Conservation (phyloP, 345 rosid genomes). For the Stellera chamaejasme region DNA sequence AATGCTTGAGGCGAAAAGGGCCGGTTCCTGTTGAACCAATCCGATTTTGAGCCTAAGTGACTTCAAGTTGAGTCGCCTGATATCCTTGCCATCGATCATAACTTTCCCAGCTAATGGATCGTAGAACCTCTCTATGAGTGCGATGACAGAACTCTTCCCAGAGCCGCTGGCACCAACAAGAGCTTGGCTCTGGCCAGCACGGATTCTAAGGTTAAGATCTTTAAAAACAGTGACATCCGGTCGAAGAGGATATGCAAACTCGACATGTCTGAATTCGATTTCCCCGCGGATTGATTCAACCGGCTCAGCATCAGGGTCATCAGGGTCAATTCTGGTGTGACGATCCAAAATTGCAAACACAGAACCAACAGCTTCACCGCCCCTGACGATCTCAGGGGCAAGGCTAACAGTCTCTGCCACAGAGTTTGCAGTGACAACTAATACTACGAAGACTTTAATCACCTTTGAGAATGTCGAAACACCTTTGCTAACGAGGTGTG, state of each 20-base stretch:
- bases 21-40: conserved; percentile 97
- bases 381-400: conserved; percentile 97
- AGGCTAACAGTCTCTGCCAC: conserved; percentile 99
- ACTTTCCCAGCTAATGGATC: conserved; percentile 84
- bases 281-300: conserved; percentile 86
- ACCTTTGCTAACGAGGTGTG: conserved; percentile 83
- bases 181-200: conserved; percentile 97
- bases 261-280: conserved; percentile 91
- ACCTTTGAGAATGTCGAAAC: conserved; percentile 93
- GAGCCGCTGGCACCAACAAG: conserved; percentile 98
- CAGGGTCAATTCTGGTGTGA: conserved; percentile 76
- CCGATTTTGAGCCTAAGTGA: conserved; percentile 88
- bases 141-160: conserved; percentile 93
- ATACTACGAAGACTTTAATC: conserved; percentile 92
- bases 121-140: conserved; percentile 86
- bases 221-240: conserved; percentile 78
- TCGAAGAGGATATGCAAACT: conserved; percentile 87
- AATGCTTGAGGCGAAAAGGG: conserved; percentile 84
- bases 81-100: conserved; percentile 94
- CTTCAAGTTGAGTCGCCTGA: conserved; percentile 72
- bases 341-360: conserved; percentile 86
- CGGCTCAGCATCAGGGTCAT: conserved; percentile 83
- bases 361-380: conserved; percentile 96
- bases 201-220: conserved; percentile 78
- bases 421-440: conserved; percentile 93